Evolutionary conservation across 1,284 basidiomycete genomes (phyloP), one percentile per base, ranked within the genome.

Genomic region (Tylopilus sp.): DNA sequence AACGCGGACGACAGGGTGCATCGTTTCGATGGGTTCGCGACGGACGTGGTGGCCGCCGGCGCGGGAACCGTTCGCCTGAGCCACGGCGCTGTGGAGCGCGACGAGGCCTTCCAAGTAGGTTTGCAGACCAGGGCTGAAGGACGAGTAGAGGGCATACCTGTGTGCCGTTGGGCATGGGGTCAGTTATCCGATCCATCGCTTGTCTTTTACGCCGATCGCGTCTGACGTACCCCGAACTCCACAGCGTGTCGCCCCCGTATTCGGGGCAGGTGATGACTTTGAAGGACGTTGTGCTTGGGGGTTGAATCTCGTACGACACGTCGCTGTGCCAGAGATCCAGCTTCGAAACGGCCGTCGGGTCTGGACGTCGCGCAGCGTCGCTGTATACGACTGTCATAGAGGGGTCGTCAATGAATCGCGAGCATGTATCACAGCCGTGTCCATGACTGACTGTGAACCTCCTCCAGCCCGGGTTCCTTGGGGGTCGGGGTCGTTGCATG

Each of bases 271-370:
- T 74, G 68, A 86, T 72, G 53, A 86, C 60, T 60, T 86, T 85
- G 47, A 88, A 71, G 4, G 83, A 85, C n/a, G 84, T 83, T 43
- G 78, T 75, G 62, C 79, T 71, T n/a, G 80, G 88, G 41, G 81
- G 87, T 59, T 88, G 86, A 13, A 81, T 56, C 66, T 92, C 89
- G 68, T 90, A 92, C 2, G 85, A 72, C 52, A 89, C 87, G 64
- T 92, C 89, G 1, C 83, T 82, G 68, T 92, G 89, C 82, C 82
- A 91, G n/a, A 92, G 75, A 57, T 91, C 88, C 16, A 82, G 59
- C 65, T 86, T 84, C n/a, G 84, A 78, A 66, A 86, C 89, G 7
- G 85, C 75, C 42, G 77, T 72, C 4, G 80, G 66, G 60, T 92
- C 86, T 2, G 86, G 87, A 41, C 85, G 79, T 18, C 82, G 77